These are phyloP conservation scores for Scalesia atractyloides DNA, from an alignment of 129 eudicot species.

Conservation along the genomic window DNA sequence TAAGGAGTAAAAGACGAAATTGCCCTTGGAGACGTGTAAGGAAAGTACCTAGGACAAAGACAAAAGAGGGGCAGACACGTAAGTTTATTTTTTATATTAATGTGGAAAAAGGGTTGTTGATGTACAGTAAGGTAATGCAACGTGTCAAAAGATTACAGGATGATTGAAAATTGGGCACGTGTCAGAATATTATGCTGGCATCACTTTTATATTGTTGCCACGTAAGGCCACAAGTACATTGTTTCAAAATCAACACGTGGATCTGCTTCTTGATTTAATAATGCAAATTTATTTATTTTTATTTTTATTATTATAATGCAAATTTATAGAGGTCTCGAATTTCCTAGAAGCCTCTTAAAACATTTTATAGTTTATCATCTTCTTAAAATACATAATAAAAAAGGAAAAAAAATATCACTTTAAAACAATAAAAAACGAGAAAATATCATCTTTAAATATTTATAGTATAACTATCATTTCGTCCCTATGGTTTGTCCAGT, in stretches of 20 bases:
- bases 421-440: too few species aligned
- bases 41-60: constrained; percentile 32
- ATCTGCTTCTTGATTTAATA: neutral
- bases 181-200: constrained; percentile 28
- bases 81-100: neutral
- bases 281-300: neutral
- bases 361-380: neutral
- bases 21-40: constrained; percentile 27
- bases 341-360: neutral
- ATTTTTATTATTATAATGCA: too few species aligned
- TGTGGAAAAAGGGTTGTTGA: constrained; percentile 19
- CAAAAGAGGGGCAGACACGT: constrained; percentile 35
- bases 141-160: constrained; percentile 29
- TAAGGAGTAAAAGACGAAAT: constrained; percentile 3
- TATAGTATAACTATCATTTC: too few species aligned
- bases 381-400: too few species aligned
- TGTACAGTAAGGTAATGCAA: constrained; percentile 36
- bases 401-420: too few species aligned
- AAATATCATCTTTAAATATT: too few species aligned
- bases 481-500: too few species aligned
- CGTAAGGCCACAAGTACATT: constrained; percentile 25
- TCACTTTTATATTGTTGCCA: constrained; percentile 13
- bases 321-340: neutral
- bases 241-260: constrained; percentile 9
- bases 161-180: constrained; percentile 26